phyloP scores from a whole-genome alignment of 2,329 filamentous ascomycete genomes.

The Sphaerulina vaccinii region DNA sequence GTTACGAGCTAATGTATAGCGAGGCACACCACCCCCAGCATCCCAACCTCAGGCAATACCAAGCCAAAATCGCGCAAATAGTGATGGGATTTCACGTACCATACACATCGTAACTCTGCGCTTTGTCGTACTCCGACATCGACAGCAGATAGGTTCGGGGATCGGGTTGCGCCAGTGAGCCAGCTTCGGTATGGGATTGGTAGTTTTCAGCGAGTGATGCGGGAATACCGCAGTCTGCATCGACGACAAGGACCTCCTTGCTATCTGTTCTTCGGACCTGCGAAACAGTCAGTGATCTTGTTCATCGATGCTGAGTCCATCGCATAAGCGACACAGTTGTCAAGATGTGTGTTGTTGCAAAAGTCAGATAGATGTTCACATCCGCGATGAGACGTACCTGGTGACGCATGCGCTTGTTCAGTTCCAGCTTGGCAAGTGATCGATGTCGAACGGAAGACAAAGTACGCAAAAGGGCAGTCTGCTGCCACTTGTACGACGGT shows the following conservation, averaged over 20 bases:
- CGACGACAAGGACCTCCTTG: conserved; percentile 36
- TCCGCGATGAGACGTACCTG: conserved; percentile 33
- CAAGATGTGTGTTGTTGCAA: conserved; percentile 10
- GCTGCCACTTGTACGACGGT: conserved; percentile 38
- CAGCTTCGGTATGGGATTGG: conserved; percentile 46
- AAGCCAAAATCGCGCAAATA: conserved; percentile 10
- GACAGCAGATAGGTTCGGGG: conserved; percentile 53
- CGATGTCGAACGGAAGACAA: conserved; percentile 26
- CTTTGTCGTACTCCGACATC: conserved; percentile 81
- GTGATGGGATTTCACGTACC: conserved; percentile 59
- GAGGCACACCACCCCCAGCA: conserved; percentile 9
- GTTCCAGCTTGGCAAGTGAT: conserved; percentile 33
- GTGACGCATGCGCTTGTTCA: conserved; percentile 36
- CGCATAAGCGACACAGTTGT: conserved; percentile 7
- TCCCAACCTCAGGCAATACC: conserved; percentile 9
- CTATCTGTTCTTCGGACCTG: conserved; percentile 31
- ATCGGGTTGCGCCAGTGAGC: conserved; percentile 53
- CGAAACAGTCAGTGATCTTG: conserved; percentile 23
- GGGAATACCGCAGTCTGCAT: conserved; percentile 39
- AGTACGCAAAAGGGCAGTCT: conserved; percentile 28
- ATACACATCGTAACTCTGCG: conserved; percentile 72
- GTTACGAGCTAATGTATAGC: conserved; percentile 13
- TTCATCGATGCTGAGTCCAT: neutral
- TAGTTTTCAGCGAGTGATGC: conserved; percentile 34
- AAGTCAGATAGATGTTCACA: conserved; percentile 8